A percentile compares a stretch with the other conserved stretches of the same genome.
These are phyloP conservation scores for Pseudocercospora fijiensis DNA, from an alignment of 2,329 filamentous ascomycete species.

Conservation along the genomic window DNA sequence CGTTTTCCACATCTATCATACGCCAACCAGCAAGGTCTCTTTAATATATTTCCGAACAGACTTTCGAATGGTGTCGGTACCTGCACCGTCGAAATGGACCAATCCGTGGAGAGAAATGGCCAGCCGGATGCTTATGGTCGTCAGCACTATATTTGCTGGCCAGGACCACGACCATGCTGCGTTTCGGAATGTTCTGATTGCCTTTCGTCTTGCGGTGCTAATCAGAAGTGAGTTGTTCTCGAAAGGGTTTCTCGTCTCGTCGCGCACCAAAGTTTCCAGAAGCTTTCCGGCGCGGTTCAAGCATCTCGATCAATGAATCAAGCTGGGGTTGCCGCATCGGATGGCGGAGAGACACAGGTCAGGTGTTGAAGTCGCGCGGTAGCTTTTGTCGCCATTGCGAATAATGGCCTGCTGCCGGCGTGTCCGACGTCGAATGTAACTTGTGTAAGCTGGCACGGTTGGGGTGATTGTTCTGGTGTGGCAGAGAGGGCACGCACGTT, in stretches of 20 bases:
- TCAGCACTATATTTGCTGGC: no score
- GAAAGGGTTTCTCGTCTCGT: not conserved
- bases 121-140: no score
- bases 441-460: not conserved
- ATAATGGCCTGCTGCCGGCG: not conserved
- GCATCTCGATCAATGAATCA: not conserved
- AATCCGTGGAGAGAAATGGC: no score
- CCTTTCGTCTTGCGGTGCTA: not conserved
- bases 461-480: not conserved
- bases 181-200: not conserved
- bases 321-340: not conserved
- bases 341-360: not conserved
- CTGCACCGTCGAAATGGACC: no score
- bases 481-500: not conserved
- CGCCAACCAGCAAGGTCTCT: no score
- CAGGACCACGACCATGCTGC: no score
- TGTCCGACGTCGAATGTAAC: not conserved
- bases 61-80: no score
- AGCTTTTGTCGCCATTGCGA: not conserved
- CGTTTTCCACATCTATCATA: no score
- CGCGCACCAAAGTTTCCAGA: not conserved
- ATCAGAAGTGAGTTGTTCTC: not conserved
- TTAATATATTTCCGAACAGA: no score
- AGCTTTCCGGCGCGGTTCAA: not conserved
- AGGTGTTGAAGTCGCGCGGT: no score